phyloP scores from a whole-genome alignment of 345 rosid species.

The Rhizophora apiculata region DNA sequence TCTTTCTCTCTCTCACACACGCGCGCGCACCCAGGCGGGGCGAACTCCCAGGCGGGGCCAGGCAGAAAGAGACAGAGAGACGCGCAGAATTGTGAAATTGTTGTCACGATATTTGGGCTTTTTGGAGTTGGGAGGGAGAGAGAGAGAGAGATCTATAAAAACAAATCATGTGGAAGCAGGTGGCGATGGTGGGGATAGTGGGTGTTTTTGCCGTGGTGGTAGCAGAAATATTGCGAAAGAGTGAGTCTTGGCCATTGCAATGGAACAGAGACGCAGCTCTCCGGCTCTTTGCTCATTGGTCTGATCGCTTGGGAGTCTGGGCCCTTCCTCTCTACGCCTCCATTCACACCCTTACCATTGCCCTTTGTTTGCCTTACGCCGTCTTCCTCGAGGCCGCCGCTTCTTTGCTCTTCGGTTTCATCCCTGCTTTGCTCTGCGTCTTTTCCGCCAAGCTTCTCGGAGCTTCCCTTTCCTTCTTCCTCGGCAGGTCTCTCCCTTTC shows the following conservation, averaged over 20 bases:
- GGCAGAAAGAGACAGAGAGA: too few species aligned
- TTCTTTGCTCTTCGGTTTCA: constrained; percentile 75
- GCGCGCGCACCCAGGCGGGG: too few species aligned
- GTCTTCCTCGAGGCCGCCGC: constrained; percentile 92
- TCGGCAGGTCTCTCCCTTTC: constrained; percentile 60
- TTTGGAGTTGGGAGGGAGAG: too few species aligned
- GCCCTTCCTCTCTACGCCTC: constrained; percentile 84
- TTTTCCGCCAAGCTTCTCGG: constrained; percentile 78
- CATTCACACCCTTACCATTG: constrained; percentile 66
- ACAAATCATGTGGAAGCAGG: constrained; percentile 33
- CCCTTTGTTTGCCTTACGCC: constrained; percentile 82
- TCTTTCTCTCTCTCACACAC: too few species aligned
- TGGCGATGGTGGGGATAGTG: constrained; percentile 30
- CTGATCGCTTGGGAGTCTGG: constrained; percentile 74
- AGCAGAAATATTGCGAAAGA: too few species aligned
- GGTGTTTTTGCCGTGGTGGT: constrained; percentile 17
- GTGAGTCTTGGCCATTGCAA: constrained; percentile 26
- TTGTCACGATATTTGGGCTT: too few species aligned
- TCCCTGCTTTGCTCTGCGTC: constrained; percentile 74
- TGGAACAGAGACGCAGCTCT: constrained; percentile 60
- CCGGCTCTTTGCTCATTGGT: constrained; percentile 43
- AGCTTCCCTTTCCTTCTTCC: constrained; percentile 84
- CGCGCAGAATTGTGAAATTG: too few species aligned
- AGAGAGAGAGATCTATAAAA: not conserved
- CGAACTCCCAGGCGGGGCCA: too few species aligned